phyloP scores from a whole-genome alignment of 192 early-diverging fungal genomes.

The Gryganskiella cystojenkinii region DNA sequence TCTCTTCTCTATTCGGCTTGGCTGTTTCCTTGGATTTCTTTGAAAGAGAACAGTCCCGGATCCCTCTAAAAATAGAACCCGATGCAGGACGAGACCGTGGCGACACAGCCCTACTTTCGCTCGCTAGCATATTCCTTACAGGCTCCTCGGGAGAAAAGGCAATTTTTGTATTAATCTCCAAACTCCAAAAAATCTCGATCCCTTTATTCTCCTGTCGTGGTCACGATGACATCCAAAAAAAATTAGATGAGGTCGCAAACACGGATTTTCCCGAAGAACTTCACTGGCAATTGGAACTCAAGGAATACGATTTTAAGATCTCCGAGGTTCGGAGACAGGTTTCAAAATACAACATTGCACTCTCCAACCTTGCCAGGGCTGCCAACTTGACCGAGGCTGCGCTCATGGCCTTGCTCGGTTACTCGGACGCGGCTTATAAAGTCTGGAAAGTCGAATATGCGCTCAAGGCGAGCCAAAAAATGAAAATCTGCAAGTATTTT shows the following conservation, averaged over 20 bases:
- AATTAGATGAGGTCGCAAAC: slow-evolving; percentile 40
- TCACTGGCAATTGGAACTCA: slow-evolving; percentile 45
- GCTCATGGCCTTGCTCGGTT: slow-evolving; percentile 42
- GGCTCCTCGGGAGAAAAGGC: too few relatives aligned
- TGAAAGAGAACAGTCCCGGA: too few relatives aligned
- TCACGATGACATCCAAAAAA: neutral
- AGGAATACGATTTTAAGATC: slow-evolving; percentile 48
- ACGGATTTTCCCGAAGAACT: slow-evolving; percentile 47
- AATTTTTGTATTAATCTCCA: too few relatives aligned
- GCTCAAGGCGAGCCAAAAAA: slow-evolving; percentile 40
- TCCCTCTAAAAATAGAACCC: neutral
- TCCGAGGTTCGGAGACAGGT: slow-evolving; percentile 5
- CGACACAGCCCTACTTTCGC: too few relatives aligned
- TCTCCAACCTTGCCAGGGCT: slow-evolving; percentile 29
- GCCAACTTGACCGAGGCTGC: slow-evolving; percentile 46
- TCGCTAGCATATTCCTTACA: too few relatives aligned
- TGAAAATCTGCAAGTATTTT: slow-evolving; percentile 38
- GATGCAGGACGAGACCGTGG: too few relatives aligned
- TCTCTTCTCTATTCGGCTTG: neutral
- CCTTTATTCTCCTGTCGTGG: neutral
- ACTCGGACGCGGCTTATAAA: slow-evolving; percentile 47
- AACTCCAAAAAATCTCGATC: neutral
- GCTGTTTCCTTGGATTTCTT: too few relatives aligned
- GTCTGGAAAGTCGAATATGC: slow-evolving; percentile 48
- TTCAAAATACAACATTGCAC: slow-evolving; percentile 30